Conservation (phyloP, 1,139 yeast genomes). For the Meyerozyma guilliermondii region DNA sequence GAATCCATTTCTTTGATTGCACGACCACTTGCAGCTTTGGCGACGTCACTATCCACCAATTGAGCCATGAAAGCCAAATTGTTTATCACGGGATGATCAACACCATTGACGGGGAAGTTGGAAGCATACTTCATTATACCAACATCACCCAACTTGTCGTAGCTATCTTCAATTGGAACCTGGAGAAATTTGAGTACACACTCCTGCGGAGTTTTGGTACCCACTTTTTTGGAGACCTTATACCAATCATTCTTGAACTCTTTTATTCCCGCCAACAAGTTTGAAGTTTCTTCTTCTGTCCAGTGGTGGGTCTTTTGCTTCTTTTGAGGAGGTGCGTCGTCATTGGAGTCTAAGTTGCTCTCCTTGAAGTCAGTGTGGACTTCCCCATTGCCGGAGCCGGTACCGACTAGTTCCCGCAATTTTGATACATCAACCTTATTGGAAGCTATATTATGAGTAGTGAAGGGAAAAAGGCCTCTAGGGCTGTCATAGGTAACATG, state of each 20-base stretch:
- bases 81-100: constrained; percentile 90
- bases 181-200: constrained; percentile 77
- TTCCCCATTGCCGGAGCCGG: neutral
- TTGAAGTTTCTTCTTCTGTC: constrained; percentile 57
- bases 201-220: constrained; percentile 68
- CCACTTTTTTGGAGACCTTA: constrained; percentile 57
- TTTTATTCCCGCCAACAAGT: constrained; percentile 58
- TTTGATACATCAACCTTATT: constrained; percentile 51
- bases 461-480: constrained; percentile 90
- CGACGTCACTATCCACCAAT: constrained; percentile 81
- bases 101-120: constrained; percentile 75
- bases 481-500: constrained; percentile 82
- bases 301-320: constrained; percentile 52
- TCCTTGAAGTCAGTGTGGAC: neutral
- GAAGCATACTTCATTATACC: constrained; percentile 84
- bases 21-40: constrained; percentile 71
- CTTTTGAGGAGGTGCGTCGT: constrained; percentile 15
- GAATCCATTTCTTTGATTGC: constrained; percentile 59
- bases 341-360: neutral
- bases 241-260: constrained; percentile 69
- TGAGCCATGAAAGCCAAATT: constrained; percentile 84
- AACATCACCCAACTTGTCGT: constrained; percentile 33
- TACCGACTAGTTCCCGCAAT: constrained; percentile 45
- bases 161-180: constrained; percentile 77
- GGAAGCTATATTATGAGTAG: constrained; percentile 60